phyloP scores from a whole-genome alignment of 768 basidiomycete species.

The Termitomyces sp. region DNA sequence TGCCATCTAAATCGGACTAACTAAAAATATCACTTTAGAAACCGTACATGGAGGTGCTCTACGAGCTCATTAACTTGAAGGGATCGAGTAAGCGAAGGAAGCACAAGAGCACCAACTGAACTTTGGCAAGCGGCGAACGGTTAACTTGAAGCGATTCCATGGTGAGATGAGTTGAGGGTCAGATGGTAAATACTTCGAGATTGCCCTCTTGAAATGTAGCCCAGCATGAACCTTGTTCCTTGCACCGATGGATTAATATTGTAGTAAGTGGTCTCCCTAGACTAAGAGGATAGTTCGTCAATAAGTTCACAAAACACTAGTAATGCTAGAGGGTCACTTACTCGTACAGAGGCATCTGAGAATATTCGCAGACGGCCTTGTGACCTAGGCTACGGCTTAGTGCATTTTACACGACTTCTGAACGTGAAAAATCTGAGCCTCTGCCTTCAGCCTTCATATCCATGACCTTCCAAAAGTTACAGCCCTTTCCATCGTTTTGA shows the following conservation, averaged over 20 bases:
- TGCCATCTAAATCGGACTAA: too few relatives aligned
- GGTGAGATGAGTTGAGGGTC: background rate
- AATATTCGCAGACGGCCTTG: background rate
- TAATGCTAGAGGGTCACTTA: background rate
- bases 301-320: background rate
- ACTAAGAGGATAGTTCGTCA: background rate
- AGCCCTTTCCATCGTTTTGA: slow-evolving; percentile 83
- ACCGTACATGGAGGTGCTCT: too few relatives aligned
- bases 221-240: background rate
- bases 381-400: too few relatives aligned
- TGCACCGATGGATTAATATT: background rate
- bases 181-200: background rate
- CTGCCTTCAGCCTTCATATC: slow-evolving; percentile 68
- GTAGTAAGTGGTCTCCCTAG: background rate
- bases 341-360: background rate
- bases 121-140: background rate
- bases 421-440: slow-evolving; percentile 29
- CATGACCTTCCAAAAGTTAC: slow-evolving; percentile 72
- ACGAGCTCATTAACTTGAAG: too few relatives aligned
- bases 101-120: background rate
- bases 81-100: too few relatives aligned
- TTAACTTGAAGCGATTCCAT: too few relatives aligned
- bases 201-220: background rate
- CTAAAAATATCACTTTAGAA: too few relatives aligned
- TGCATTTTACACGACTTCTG: background rate